Evolutionary conservation across 202 grass and related monocot species (phyloP).

Genomic region (Cymbopogon flexuosus): DNA sequence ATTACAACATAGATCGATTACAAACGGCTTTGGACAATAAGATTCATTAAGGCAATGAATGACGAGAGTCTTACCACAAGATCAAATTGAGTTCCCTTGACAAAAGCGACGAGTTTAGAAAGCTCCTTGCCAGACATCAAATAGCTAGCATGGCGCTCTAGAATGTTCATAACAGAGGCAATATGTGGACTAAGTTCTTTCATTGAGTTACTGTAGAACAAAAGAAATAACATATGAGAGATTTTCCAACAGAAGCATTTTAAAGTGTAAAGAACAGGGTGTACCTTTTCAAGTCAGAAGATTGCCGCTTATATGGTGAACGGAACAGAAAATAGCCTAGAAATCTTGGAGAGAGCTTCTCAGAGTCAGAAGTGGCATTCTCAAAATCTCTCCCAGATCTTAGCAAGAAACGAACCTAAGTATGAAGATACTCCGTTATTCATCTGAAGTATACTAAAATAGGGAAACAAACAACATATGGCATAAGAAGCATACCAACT

Average conservation of each 20-base stretch:
- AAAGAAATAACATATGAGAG: slow-evolving; percentile 29
- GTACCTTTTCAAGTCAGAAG: slow-evolving; percentile 91
- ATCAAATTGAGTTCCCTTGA: slow-evolving; percentile 99
- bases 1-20: slow-evolving; percentile 28
- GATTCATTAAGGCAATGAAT: slow-evolving; percentile 10
- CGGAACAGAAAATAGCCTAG: slow-evolving; percentile 79
- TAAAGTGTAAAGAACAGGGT: slow-evolving; percentile 28
- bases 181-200: slow-evolving; percentile 98
- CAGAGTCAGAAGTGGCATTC: slow-evolving; percentile 71
- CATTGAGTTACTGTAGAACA: slow-evolving; percentile 51
- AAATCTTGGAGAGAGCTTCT: slow-evolving; percentile 91
- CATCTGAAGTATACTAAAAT: slow-evolving; percentile 7
- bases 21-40: slow-evolving; percentile 30
- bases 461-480: slow-evolving; percentile 36
- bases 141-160: slow-evolving; percentile 92
- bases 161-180: slow-evolving; percentile 95
- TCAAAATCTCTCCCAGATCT: slow-evolving; percentile 96
- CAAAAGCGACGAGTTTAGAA: slow-evolving; percentile 97
- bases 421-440: slow-evolving; percentile 28
- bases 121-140: slow-evolving; percentile 99
- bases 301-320: slow-evolving; percentile 72
- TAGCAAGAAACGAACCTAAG: slow-evolving; percentile 90
- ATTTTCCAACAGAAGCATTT: slow-evolving; percentile 6
- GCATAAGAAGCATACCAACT: slow-evolving; percentile 65
- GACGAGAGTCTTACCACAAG: slow-evolving; percentile 69